Evolutionary conservation across 1,284 basidiomycete genomes (phyloP), one percentile per base, ranked within the genome.

Genomic region (Ceratobasidium theobromae): DNA sequence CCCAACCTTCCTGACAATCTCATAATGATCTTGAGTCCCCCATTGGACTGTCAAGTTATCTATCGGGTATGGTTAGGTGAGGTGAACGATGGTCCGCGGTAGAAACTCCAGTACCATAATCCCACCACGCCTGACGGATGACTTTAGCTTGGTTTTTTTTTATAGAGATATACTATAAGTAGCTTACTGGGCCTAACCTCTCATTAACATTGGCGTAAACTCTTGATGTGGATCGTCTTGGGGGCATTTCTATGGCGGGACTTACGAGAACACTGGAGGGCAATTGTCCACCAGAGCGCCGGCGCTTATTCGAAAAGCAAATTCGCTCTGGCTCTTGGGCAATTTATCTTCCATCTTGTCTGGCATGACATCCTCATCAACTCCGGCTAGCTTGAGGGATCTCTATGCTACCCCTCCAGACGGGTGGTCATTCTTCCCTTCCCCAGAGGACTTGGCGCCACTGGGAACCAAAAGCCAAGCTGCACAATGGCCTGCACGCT

Each of bases 1-100:
- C 28, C 96, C 96, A 11, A 98, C 95, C 79, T 98, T 98, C 70
- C 94, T 84, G 40, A 98, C 91, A 74, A 98, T 97, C 80, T 99
- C 96, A 75, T 98, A 99, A 78, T 97, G 93, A 79, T 98, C 96
- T 79, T 98, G 97, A 3, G 88, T 85, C 62, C 93, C 93, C 93
- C 94, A 96, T 71, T 93, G 90, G 18, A 96, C 92, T 76, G 93
- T 91, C 21, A 96, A 81, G 76, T 94, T 94, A 81, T 96, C 93
- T 88, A 73, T 8, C 2, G 45, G 66, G 51, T 30, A 45, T 66
- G 53, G 60, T 55, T 52, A 33, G 66, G 41, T 28, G 52, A 12
- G 27, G 14, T 43, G 30, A 16, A 18, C 43, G 16, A 62, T 25
- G 25, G 30, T 64, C 40, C 46, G 35, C 41, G 27, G 45, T 21